Evolutionary conservation across 1,139 yeast genomes (phyloP), one percentile per base, ranked within the genome.

Genomic region (Arxiozyma heterogenica): DNA sequence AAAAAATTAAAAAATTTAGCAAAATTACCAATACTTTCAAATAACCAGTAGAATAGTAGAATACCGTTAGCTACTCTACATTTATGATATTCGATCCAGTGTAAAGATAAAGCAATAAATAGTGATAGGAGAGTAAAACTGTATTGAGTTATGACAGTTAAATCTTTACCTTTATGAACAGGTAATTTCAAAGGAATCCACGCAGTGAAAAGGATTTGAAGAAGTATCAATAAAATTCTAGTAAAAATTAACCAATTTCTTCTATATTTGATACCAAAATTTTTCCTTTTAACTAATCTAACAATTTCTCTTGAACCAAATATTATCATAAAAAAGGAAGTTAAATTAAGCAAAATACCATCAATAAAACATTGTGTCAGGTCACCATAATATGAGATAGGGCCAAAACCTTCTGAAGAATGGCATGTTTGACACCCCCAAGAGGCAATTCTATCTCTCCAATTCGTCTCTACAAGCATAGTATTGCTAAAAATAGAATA

Each of bases 291-390:
- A 69, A 73, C 53, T 45, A 68, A 52, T 4, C 64, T 63, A n/a
- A 56, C 58, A 30, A 71, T 59, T 50, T 59, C 68, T 54, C 58
- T 71, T 55, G 54, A 74, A 63, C 95, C 94, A 47, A 78, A 71
- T 0, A 80, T 46, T 3, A 90, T 64, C 71, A 86, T 73, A 44
- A 81, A 71, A 12, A 78, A 22, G 3, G 85, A 80, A 0, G 83
- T 70, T 1, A 75, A 52, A 42, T 81, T 79, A 57, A 80, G 72
- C 9, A 88, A 66, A 0, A 78, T 73, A 42, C 96, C 97, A 62
- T 86, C 88, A 45, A 85, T 74, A 64, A 91, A 84, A 64, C 98
- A 91, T 1, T 93, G 86, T 0, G 96, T 82, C 55, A 89, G 77
- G 63, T 86, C 95, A 50, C 80, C 80, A 61, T 81, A 80, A 8